Conservation (phyloP, 164 flowering plant species). For the Aristolochia californica region DNA sequence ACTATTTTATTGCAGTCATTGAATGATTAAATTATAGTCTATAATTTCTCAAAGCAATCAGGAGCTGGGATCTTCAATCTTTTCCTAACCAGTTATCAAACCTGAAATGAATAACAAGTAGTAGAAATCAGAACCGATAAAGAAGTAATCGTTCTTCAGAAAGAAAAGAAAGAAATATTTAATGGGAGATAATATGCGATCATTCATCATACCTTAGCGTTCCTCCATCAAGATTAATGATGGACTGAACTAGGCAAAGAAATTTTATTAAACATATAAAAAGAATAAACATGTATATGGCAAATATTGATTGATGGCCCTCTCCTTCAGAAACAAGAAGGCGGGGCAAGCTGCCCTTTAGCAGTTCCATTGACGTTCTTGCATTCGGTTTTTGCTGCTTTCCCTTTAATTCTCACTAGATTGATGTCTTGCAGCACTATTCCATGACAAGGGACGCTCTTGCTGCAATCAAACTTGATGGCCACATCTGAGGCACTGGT, state of each 20-base stretch:
- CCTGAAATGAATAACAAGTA: not conserved
- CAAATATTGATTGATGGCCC: too few species aligned
- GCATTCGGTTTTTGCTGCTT: constrained; percentile 16
- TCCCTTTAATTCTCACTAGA: constrained; percentile 11
- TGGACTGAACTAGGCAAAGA: too few species aligned
- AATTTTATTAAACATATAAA: too few species aligned
- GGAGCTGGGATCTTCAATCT: not conserved
- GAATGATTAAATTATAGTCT: too few species aligned
- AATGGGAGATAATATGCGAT: too few species aligned
- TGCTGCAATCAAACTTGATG: constrained; percentile 34
- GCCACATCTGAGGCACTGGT: constrained; percentile 39
- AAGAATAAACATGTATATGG: too few species aligned
- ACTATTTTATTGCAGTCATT: not conserved
- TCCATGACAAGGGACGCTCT: constrained; percentile 28
- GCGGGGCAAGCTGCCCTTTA: constrained; percentile 11
- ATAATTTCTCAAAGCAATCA: not conserved
- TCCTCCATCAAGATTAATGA: too few species aligned
- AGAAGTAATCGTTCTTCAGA: not conserved
- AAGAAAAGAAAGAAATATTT: not conserved
- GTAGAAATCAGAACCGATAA: not conserved
- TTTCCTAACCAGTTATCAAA: not conserved
- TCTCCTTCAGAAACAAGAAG: constrained; percentile 8
- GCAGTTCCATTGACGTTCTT: constrained; percentile 15
- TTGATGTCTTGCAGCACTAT: constrained; percentile 29
- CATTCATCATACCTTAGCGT: too few species aligned